These are phyloP conservation scores for Colletotrichum caudatum DNA, from an alignment of 2,329 filamentous ascomycete species.

Conservation along the genomic window DNA sequence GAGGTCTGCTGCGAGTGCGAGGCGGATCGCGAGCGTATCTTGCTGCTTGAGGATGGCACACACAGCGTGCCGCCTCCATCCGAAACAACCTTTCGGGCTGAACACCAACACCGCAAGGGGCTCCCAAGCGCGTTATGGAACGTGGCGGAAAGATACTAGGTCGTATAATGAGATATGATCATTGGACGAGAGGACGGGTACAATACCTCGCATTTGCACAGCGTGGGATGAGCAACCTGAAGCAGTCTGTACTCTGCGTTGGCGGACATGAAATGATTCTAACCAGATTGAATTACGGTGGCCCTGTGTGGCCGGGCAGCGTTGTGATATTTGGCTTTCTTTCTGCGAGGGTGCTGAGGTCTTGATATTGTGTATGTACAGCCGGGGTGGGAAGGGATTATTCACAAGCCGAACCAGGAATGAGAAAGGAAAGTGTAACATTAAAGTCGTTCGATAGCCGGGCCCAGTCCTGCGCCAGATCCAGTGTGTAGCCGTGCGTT, in stretches of 20 bases:
- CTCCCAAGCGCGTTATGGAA: no score
- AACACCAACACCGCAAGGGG: no score
- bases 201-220: neutral
- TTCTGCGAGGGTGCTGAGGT: neutral
- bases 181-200: no score
- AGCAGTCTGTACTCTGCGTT: neutral
- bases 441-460: conserved; percentile 11
- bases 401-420: neutral
- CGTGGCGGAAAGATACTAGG: no score
- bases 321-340: neutral
- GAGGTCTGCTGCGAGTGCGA: conserved; percentile 54
- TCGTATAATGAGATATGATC: no score
- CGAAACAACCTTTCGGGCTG: conserved; percentile 41
- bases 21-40: conserved; percentile 49
- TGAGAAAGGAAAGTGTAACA: neutral
- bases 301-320: neutral
- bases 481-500: conserved; percentile 6
- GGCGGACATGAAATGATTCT: neutral
- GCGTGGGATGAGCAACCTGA: neutral
- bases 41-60: conserved; percentile 50
- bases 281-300: neutral
- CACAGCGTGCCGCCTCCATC: conserved; percentile 52
- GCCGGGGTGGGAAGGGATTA: neutral
- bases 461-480: conserved; percentile 9
- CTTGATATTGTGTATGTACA: neutral